These are phyloP conservation scores for Sparassis latifolia DNA, from an alignment of 1,284 basidiomycete genomes.

Conservation along the genomic window DNA sequence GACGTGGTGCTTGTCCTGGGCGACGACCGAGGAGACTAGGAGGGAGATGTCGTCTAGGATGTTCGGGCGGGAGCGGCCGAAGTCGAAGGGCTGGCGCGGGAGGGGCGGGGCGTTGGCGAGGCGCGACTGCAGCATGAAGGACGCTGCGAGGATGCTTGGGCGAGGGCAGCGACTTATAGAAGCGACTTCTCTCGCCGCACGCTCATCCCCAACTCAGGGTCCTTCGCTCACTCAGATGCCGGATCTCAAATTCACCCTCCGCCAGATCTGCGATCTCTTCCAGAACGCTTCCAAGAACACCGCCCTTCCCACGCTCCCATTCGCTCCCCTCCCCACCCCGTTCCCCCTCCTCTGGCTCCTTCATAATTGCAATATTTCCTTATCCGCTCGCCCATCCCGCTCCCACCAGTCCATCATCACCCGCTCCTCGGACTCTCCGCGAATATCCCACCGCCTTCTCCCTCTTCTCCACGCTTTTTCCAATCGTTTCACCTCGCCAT, in stretches of 20 bases:
- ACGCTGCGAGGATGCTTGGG: neutral
- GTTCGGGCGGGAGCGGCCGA: neutral
- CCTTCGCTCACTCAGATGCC: neutral
- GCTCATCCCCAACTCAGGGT: slow-evolving; percentile 7
- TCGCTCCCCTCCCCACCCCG: slow-evolving; percentile 6
- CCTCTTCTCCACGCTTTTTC: neutral
- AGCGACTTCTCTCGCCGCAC: slow-evolving; percentile 8
- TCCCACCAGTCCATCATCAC: neutral
- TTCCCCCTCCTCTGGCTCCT: slow-evolving; percentile 4
- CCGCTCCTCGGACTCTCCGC: neutral
- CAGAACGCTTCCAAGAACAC: slow-evolving; percentile 5
- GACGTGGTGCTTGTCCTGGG: slow-evolving; percentile 4
- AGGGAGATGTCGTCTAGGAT: slow-evolving; percentile 4
- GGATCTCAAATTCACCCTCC: slow-evolving; percentile 13
- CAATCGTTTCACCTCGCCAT: no score
- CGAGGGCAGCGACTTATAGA: neutral
- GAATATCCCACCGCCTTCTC: neutral
- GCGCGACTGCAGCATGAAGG: slow-evolving; percentile 12
- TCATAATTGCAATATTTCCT: slow-evolving; percentile 15
- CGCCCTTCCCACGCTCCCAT: slow-evolving; percentile 7
- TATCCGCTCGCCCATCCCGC: slow-evolving; percentile 6
- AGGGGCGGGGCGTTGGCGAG: neutral
- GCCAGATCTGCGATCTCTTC: slow-evolving; percentile 16
- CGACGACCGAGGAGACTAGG: slow-evolving; percentile 3
- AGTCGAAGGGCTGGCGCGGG: slow-evolving; percentile 6